Evolutionary conservation across 2,329 filamentous ascomycete species (phyloP).

Genomic region (Rhexocercosporidium sp.): DNA sequence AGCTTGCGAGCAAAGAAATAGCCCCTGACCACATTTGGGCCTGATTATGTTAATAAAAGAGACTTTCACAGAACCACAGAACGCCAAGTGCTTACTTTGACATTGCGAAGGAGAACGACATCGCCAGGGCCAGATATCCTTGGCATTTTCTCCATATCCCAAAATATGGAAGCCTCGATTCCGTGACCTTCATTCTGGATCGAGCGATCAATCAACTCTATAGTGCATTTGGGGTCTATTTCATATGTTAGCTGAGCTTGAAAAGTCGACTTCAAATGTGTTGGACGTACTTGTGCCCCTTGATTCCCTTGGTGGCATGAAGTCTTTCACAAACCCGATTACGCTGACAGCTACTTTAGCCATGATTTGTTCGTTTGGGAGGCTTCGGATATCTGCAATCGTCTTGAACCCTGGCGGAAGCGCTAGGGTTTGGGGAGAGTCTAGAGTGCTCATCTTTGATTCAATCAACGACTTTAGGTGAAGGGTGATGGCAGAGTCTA

Average conservation of each 20-base stretch:
- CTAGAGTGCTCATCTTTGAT: constrained; percentile 18
- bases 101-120: constrained; percentile 65
- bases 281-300: constrained; percentile 53
- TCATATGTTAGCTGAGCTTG: constrained; percentile 6
- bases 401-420: constrained; percentile 51
- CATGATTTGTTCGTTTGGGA: constrained; percentile 48
- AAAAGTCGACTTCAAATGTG: background rate
- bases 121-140: constrained; percentile 57
- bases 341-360: constrained; percentile 51
- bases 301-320: constrained; percentile 57
- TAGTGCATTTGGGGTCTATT: constrained; percentile 63
- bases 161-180: constrained; percentile 64
- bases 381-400: constrained; percentile 47
- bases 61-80: constrained; percentile 25
- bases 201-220: constrained; percentile 66
- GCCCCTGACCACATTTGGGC: constrained; percentile 46
- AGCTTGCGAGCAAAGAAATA: constrained; percentile 53
- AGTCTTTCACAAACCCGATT: constrained; percentile 74
- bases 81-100: constrained; percentile 47
- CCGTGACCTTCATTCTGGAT: constrained; percentile 48
- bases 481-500: background rate
- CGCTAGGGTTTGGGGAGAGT: constrained; percentile 9
- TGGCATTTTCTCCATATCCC: constrained; percentile 55
- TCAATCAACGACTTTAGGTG: background rate
- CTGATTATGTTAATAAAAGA: constrained; percentile 39